Base-by-base conservation (phyloP, 139 green algal genomes). In the Chlamydomonas sphaeroides region DNA sequence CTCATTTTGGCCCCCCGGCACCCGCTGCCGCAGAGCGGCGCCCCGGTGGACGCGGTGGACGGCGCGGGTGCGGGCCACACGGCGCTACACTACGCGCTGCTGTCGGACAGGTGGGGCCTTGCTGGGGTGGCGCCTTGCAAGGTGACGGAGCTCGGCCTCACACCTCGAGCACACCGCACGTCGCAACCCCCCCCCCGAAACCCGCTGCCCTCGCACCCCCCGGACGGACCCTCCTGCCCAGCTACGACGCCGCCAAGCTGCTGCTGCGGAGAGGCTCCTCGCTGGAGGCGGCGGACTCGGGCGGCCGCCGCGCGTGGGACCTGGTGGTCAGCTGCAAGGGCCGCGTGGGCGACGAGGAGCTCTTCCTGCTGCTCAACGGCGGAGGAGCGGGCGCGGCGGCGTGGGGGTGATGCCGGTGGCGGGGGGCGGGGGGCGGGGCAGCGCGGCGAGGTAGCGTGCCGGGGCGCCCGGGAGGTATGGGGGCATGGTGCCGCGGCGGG, bases 11-110 rank as follows among this genome's bases (percentile, higher is more conserved):
- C n/a, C n/a, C n/a, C n/a, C n/a, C n/a, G n/a, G n/a, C n/a, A n/a
- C n/a, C n/a, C n/a, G n/a, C n/a, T n/a, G n/a, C n/a, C n/a, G n/a
- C 89, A 93, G 86, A 92, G 89, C 65, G 89, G 89, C 3, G 91
- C 89, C 5, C 82, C 65, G 18, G 74, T 78, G 32, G 79, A 90
- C 21, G 71, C 56, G 7, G 48, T 48, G 20, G 91, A 94, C 78
- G 56, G 72, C 3, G 86, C 83, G 45, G 65, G 81, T 1, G 86
- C 82, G 36, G 65, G 81, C 15, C 83, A 88, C 57, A 88, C 63
- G 20, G 73, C 89, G 3, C 85, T 93, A 53, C 87, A 92, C 61
- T 93, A 92, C 35, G 85, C 87, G n/a, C 51, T 92, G 35, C 57
- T 92, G 59, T 41, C 86, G 32, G 86, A 89, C 65, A 56, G 87